Conservation (phyloP, 495 filamentous ascomycete genomes). For the Mycothermus thermophilus region DNA sequence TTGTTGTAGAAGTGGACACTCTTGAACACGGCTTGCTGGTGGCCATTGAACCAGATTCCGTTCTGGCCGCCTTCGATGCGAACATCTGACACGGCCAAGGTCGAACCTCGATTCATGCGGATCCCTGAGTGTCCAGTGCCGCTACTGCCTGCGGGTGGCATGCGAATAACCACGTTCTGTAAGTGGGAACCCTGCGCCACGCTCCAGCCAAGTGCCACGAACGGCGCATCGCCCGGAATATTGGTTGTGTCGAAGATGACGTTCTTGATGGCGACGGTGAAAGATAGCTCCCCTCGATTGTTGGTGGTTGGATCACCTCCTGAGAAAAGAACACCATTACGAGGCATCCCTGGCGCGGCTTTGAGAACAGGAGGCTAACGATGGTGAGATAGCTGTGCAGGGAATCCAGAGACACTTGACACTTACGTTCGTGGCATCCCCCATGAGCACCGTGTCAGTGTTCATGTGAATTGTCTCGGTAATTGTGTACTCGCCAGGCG, state of each 20-base stretch:
- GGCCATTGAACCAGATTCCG: conserved; percentile 42
- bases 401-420: no score
- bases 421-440: conserved; percentile 48
- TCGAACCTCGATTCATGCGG: conserved; percentile 41
- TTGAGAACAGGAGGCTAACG: conserved; percentile 41
- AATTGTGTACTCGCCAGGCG: conserved; percentile 49
- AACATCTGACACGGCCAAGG: conserved; percentile 23
- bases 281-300: conserved; percentile 25
- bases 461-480: conserved; percentile 40
- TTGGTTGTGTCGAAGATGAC: conserved; percentile 51
- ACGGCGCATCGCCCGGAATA: conserved; percentile 31
- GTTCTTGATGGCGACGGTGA: conserved; percentile 55
- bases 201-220: conserved; percentile 56
- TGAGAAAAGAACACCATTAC: conserved; percentile 23
- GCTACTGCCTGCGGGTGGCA: conserved; percentile 33
- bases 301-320: conserved; percentile 29
- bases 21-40: conserved; percentile 61
- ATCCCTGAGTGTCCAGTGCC: conserved; percentile 50
- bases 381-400: conserved; percentile 2
- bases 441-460: conserved; percentile 48
- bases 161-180: conserved; percentile 56
- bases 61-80: conserved; percentile 28
- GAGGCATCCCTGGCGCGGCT: conserved; percentile 35
- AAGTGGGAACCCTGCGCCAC: conserved; percentile 52
- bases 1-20: conserved; percentile 46